phyloP scores from a whole-genome alignment of 2,329 filamentous ascomycete species.

The Plectosphaerella cucumerina region DNA sequence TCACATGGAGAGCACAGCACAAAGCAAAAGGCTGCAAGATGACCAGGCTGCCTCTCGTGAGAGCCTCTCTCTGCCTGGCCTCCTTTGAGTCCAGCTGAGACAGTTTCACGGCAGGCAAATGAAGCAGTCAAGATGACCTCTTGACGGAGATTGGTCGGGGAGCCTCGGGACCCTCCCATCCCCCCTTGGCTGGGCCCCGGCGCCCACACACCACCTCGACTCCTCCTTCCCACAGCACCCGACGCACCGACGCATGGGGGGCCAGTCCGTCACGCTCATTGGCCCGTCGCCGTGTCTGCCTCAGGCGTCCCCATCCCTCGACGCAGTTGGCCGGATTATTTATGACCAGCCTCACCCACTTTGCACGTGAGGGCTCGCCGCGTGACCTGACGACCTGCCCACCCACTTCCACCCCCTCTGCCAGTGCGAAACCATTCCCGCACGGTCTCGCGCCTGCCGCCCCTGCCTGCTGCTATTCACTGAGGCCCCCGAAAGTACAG shows the following conservation, averaged over 20 bases:
- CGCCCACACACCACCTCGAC: not conserved
- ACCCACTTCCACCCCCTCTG: not conserved
- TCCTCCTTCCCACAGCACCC: not conserved
- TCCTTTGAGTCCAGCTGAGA: too few relatives aligned
- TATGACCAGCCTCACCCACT: slow-evolving; percentile 30
- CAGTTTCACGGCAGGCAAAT: too few relatives aligned
- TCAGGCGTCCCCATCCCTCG: slow-evolving; percentile 7
- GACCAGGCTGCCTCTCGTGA: too few relatives aligned
- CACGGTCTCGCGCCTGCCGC: too few relatives aligned
- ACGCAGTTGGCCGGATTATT: slow-evolving; percentile 19
- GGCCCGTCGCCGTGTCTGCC: slow-evolving; percentile 5
- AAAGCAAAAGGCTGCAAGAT: too few relatives aligned
- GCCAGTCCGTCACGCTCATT: slow-evolving; percentile 6
- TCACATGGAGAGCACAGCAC: too few relatives aligned
- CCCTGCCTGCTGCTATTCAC: not conserved
- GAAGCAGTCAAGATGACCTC: too few relatives aligned
- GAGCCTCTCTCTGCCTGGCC: too few relatives aligned
- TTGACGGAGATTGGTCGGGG: not conserved
- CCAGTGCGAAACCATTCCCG: too few relatives aligned
- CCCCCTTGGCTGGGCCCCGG: too few relatives aligned
- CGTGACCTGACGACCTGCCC: slow-evolving; percentile 25
- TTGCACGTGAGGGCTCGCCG: slow-evolving; percentile 35
- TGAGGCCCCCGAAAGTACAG: too few relatives aligned
- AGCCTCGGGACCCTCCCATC: not conserved
- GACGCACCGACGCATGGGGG: not conserved